Percentiles rank a stretch among this genome's conserved stretches.
These are phyloP conservation scores for Cornus suecica DNA, from an alignment of 148 eudicot genomes.

Conservation along the genomic window DNA sequence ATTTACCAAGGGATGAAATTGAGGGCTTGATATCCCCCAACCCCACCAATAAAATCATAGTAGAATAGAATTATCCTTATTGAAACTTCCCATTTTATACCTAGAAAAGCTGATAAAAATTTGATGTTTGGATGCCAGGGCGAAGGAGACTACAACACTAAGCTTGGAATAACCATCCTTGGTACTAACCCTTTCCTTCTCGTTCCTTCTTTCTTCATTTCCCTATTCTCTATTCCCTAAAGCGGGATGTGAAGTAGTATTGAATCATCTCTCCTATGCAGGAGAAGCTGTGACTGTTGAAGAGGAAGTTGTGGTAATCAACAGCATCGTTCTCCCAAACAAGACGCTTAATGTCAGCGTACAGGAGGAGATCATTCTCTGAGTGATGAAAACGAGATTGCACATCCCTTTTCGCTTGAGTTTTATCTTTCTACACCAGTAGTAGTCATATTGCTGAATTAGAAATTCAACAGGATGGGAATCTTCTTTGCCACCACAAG, in stretches of 20 bases:
- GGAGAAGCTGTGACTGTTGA: conserved; percentile 83
- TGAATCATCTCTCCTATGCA: conserved; percentile 24
- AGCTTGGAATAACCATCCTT: conserved; percentile 79
- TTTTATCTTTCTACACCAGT: not conserved
- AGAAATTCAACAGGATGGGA: not conserved
- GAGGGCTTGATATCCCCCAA: too few relatives aligned
- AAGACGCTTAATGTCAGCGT: conserved; percentile 69
- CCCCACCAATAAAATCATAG: too few relatives aligned
- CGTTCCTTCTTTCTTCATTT: not conserved
- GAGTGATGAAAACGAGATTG: not conserved
- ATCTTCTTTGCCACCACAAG: not conserved
- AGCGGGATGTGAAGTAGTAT: not conserved
- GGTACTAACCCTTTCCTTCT: conserved; percentile 35
- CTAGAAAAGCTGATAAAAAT: not conserved
- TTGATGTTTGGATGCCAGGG: conserved; percentile 42
- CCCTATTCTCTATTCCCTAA: not conserved
- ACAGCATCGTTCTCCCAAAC: conserved; percentile 80
- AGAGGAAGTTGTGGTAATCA: conserved; percentile 78
- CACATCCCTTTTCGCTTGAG: not conserved
- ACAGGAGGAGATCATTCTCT: conserved; percentile 77
- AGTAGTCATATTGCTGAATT: not conserved
- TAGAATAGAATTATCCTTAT: not conserved
- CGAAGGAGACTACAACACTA: conserved; percentile 68
- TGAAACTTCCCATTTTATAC: not conserved
- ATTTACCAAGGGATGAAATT: too few relatives aligned